phyloP scores from a whole-genome alignment of 345 rosid genomes.

The Carallia pectinifolia region DNA sequence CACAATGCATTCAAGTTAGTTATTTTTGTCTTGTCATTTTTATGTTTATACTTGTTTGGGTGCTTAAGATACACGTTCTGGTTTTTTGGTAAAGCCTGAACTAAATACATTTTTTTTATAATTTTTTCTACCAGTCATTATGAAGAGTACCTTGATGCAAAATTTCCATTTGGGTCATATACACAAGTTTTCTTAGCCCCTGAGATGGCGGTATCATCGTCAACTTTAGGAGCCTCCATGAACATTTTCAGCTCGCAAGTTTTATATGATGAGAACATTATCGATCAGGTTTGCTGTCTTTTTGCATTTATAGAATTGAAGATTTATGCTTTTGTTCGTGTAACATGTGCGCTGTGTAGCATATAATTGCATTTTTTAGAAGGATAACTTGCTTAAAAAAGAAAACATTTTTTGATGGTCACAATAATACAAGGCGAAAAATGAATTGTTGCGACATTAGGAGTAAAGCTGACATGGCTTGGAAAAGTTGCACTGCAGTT shows the following conservation, averaged over 20 bases:
- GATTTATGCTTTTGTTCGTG: background rate
- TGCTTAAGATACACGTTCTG: background rate
- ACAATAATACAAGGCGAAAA: background rate
- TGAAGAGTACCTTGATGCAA: constrained; percentile 82
- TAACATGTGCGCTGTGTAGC: background rate
- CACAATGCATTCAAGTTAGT: constrained; percentile 84
- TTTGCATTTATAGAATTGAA: background rate
- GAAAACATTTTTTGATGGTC: background rate
- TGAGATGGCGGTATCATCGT: constrained; percentile 74
- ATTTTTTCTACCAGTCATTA: constrained; percentile 60
- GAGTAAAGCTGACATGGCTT: no score
- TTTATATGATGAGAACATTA: constrained; percentile 81
- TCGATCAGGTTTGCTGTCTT: constrained; percentile 68
- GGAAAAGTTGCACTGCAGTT: no score
- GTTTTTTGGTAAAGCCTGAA: background rate
- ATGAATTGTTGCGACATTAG: background rate
- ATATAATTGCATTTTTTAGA: no score
- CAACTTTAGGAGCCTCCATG: constrained; percentile 79
- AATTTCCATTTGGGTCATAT: constrained; percentile 90
- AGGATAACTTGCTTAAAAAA: background rate
- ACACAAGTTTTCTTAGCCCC: constrained; percentile 90
- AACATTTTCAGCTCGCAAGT: constrained; percentile 74
- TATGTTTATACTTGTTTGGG: background rate
- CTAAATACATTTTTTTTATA: constrained; percentile 13
- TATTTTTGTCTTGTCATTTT: constrained; percentile 15